These are phyloP conservation scores for Ustilago trichophora DNA, from an alignment of 1,284 basidiomycete species.

Conservation along the genomic window DNA sequence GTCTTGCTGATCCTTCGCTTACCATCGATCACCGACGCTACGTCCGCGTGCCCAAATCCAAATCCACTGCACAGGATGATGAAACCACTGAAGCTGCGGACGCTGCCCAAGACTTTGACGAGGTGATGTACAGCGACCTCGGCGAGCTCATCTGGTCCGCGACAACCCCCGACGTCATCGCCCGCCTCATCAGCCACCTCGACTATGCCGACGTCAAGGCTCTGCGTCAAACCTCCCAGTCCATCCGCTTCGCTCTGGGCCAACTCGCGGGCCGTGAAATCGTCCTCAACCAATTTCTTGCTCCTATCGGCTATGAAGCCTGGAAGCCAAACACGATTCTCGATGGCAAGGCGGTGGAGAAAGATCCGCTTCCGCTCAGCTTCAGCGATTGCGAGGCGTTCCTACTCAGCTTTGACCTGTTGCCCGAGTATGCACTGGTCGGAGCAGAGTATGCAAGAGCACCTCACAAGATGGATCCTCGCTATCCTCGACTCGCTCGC, in stretches of 20 bases:
- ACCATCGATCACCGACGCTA: conserved; percentile 40
- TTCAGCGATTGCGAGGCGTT: conserved; percentile 62
- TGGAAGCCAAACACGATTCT: conserved; percentile 38
- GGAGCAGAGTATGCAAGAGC: conserved; percentile 47
- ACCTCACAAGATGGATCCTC: conserved; percentile 59
- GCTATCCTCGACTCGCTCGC: conserved; percentile 61
- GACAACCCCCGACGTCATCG: conserved; percentile 53
- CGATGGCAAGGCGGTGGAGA: conserved; percentile 6
- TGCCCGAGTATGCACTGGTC: conserved; percentile 54
- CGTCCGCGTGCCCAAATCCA: conserved; percentile 14
- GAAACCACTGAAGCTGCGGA: not conserved
- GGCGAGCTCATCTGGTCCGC: conserved; percentile 54
- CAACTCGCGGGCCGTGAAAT: conserved; percentile 46
- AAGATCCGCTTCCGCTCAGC: conserved; percentile 57
- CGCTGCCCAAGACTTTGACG: conserved; percentile 13
- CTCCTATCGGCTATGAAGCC: conserved; percentile 51
- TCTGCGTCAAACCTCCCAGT: conserved; percentile 53
- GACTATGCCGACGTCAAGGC: conserved; percentile 61
- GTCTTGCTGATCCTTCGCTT: conserved; percentile 45
- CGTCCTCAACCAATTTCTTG: conserved; percentile 58
- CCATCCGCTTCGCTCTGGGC: conserved; percentile 48
- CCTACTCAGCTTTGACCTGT: conserved; percentile 52
- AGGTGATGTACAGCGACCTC: conserved; percentile 52
- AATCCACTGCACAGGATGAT: not conserved
- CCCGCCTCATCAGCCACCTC: conserved; percentile 46